Base-by-base conservation (phyloP, 1,284 basidiomycete genomes). In the Mycena citricolor region DNA sequence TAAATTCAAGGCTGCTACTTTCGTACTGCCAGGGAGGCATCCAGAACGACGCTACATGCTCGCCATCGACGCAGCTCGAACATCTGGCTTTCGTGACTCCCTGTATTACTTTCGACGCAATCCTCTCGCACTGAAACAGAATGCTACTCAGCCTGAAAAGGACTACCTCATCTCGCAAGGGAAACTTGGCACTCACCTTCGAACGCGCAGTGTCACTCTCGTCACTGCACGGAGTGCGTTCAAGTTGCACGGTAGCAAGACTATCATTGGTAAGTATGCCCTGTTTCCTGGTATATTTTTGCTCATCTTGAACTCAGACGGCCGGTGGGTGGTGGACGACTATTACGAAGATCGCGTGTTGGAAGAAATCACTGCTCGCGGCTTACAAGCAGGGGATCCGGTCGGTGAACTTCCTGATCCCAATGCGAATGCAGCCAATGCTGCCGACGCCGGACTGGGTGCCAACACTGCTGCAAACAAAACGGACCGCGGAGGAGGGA, bases 81-180 rank as follows among this genome's bases (percentile, higher is more conserved):
- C 90, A 4, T 94, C 91, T 29, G 97, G 95, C 2, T 98, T 94
- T 68, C 83, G 92, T 44, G 97, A 99, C 66, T 97, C 94, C 8
- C 73, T 98, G 10, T 97, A 97, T 65, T 97, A 98, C 64, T 95
- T 97, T 68, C 86, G 97, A 10, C 79, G 90, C 5, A 95, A 95
- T 57, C 83, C 84, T 0, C 79, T 91, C 24, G 86, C 97, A 17
- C 76, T 93, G 72, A 98, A 98, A 66, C 75, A 97, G 42, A 86
- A 86, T 54, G 88, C 90, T 28, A 86, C 83, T 0, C 85, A 90
- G 43, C 74, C 79, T 14, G 95, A 98, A 66, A 94, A 97, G 62
- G 92, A 97, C 54, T 82, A 84, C 57, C 81, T 99, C 57, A 97
- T 98, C 57, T 79, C 82, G 25, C 79, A 82, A 34, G 91, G 93